Conservation (phyloP, 352 stramenopile species). For the Phytophthora ohioensis region DNA sequence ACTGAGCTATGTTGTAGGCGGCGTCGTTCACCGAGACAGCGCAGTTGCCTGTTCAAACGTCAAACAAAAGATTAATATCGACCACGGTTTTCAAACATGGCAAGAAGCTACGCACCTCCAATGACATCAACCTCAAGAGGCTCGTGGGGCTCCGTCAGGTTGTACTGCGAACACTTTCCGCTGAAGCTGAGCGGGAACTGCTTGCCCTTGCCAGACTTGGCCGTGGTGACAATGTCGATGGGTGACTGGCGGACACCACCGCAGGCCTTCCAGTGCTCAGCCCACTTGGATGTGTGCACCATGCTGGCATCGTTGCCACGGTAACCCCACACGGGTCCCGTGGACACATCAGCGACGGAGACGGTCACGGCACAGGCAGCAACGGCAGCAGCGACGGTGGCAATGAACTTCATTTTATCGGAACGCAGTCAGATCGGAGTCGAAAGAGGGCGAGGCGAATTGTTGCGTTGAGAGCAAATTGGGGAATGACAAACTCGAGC, state of each 20-base stretch:
- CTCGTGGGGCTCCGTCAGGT: slow-evolving; percentile 43
- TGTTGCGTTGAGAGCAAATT: slow-evolving; percentile 33
- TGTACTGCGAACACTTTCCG: slow-evolving; percentile 41
- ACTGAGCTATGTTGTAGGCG: slow-evolving; percentile 40
- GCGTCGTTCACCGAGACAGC: slow-evolving; percentile 8
- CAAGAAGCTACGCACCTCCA: slow-evolving; percentile 23
- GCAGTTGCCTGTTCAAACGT: slow-evolving; percentile 27
- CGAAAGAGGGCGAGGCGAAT: slow-evolving; percentile 13
- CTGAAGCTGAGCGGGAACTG: slow-evolving; percentile 39
- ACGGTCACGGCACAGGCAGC: slow-evolving; percentile 25
- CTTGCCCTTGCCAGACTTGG: slow-evolving; percentile 16
- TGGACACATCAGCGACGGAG: slow-evolving; percentile 19
- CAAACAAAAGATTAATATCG: slow-evolving; percentile 8
- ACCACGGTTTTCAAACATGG: neutral
- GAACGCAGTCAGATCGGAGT: slow-evolving; percentile 20
- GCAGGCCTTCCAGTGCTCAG: slow-evolving; percentile 30
- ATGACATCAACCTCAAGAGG: slow-evolving; percentile 36
- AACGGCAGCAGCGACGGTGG: slow-evolving; percentile 27
- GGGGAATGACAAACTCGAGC: slow-evolving; percentile 16
- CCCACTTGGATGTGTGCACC: slow-evolving; percentile 40
- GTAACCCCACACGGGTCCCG: slow-evolving; percentile 44
- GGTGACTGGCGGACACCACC: slow-evolving; percentile 49
- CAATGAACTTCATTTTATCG: slow-evolving; percentile 38
- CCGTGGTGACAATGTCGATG: slow-evolving; percentile 45
- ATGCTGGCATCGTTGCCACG: slow-evolving; percentile 31